These are phyloP conservation scores for Boletus tomentosulus DNA, from an alignment of 768 basidiomycete genomes.

Conservation along the genomic window DNA sequence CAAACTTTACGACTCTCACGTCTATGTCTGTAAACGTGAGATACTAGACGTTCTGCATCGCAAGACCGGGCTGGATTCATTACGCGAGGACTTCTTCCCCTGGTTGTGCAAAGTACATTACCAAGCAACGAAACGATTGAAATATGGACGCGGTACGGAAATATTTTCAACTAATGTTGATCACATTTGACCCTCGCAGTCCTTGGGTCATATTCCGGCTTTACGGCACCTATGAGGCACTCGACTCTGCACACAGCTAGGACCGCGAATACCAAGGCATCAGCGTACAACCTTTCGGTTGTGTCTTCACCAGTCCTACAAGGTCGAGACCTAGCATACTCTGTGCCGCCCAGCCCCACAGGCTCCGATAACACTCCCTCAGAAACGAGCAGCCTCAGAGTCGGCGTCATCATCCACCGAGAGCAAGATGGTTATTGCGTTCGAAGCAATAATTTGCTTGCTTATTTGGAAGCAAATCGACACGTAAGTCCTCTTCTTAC, in stretches of 20 bases:
- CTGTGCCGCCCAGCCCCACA: constrained; percentile 45
- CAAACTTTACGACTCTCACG: constrained; percentile 78
- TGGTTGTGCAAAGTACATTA: constrained; percentile 90
- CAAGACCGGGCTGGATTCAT: constrained; percentile 71
- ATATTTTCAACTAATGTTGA: background rate
- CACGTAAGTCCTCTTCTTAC: constrained; percentile 44
- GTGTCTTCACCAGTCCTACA: constrained; percentile 20
- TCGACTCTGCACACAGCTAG: constrained; percentile 44
- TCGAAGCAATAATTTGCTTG: constrained; percentile 71
- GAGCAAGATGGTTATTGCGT: constrained; percentile 52
- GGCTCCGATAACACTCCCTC: constrained; percentile 35
- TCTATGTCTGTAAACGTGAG: constrained; percentile 79
- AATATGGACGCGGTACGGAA: constrained; percentile 53
- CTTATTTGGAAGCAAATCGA: constrained; percentile 78
- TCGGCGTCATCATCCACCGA: constrained; percentile 61
- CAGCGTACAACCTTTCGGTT: background rate
- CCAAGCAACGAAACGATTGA: constrained; percentile 52
- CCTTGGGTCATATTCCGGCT: constrained; percentile 42
- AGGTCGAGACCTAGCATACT: constrained; percentile 31
- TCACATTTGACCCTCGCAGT: constrained; percentile 29
- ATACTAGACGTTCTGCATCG: constrained; percentile 68
- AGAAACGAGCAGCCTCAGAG: constrained; percentile 48
- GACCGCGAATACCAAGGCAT: constrained; percentile 14
- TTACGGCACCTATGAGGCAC: constrained; percentile 42
- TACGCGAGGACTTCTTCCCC: constrained; percentile 87